Percentiles rank a stretch among this genome's conserved stretches.
phyloP scores from a whole-genome alignment of 768 basidiomycete genomes.

The Rhizopogon salebrosus region DNA sequence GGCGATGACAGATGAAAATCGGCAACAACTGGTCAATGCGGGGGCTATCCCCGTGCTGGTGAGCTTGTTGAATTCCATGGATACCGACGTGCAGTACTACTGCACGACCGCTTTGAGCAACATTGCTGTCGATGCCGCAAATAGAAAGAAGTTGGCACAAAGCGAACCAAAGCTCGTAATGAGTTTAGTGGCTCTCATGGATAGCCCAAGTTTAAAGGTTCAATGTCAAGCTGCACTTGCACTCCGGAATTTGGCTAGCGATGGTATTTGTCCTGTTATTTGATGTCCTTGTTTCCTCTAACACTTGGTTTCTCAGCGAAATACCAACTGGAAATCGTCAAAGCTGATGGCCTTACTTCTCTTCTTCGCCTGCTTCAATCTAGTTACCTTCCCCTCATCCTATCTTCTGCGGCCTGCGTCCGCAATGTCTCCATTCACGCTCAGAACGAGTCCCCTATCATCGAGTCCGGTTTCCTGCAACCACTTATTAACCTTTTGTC shows the following conservation, averaged over 20 bases:
- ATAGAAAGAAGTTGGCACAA: constrained; percentile 91
- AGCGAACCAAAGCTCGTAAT: constrained; percentile 93
- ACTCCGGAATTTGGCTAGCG: constrained; percentile 92
- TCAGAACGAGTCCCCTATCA: constrained; percentile 97
- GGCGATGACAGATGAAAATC: constrained; percentile 78
- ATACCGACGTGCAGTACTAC: constrained; percentile 99
- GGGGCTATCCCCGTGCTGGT: constrained; percentile 98
- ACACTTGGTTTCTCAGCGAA: constrained; percentile 57
- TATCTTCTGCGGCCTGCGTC: constrained; percentile 97
- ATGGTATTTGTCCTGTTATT: constrained; percentile 50
- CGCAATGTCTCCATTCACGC: constrained; percentile 99
- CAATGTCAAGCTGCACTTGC: constrained; percentile 98
- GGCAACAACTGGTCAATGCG: constrained; percentile 96
- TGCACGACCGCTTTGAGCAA: constrained; percentile 98
- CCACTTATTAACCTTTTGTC: constrained; percentile 94
- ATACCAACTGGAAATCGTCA: constrained; percentile 98
- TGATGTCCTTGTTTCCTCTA: constrained; percentile 3
- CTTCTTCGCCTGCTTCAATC: constrained; percentile 93
- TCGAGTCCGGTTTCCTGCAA: constrained; percentile 95
- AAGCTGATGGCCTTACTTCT: constrained; percentile 86
- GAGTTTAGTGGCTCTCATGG: constrained; percentile 93
- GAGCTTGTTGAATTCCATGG: constrained; percentile 86
- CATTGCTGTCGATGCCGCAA: constrained; percentile 94
- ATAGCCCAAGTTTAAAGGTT: constrained; percentile 94
- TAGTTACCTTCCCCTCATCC: constrained; percentile 93